These are phyloP conservation scores for Boletus austroedulis DNA, from an alignment of 1,284 basidiomycete genomes.

Conservation along the genomic window DNA sequence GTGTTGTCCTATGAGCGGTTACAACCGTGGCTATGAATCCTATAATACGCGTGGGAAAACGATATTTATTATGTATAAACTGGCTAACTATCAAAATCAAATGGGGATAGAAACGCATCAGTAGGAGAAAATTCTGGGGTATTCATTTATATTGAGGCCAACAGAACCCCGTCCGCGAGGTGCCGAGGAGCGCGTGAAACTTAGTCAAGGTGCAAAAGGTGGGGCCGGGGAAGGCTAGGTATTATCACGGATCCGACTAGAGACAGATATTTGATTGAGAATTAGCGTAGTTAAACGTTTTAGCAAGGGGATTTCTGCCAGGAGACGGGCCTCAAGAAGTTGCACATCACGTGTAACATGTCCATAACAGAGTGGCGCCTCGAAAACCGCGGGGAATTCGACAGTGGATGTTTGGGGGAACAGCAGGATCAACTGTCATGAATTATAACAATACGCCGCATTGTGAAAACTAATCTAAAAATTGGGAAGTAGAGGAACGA, in stretches of 20 bases:
- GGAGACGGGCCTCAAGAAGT: constrained; percentile 11
- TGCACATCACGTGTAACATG: constrained; percentile 4
- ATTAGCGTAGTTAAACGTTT: constrained; percentile 39
- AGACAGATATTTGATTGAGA: constrained; percentile 29
- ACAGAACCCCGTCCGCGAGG: constrained; percentile 24
- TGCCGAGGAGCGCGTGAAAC: constrained; percentile 32
- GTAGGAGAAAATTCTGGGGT: constrained; percentile 14
- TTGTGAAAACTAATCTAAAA: too few relatives aligned
- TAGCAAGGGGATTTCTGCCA: constrained; percentile 26
- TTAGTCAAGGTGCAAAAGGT: background rate
- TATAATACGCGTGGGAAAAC: constrained; percentile 34
- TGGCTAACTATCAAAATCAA: constrained; percentile 5
- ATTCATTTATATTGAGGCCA: constrained; percentile 16
- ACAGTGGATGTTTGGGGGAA: background rate
- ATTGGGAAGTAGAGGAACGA: background rate
- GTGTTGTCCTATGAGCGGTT: constrained; percentile 4
- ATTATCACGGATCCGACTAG: constrained; percentile 20
- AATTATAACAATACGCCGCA: background rate
- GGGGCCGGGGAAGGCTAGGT: constrained; percentile 5
- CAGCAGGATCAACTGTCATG: constrained; percentile 6
- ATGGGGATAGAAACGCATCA: constrained; percentile 22
- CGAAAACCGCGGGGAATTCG: constrained; percentile 4
- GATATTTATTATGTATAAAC: constrained; percentile 13
- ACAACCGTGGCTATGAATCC: constrained; percentile 19
- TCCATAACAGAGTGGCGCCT: background rate